Conservation (phyloP, 768 basidiomycete genomes). For the Rhizopogon rudus region DNA sequence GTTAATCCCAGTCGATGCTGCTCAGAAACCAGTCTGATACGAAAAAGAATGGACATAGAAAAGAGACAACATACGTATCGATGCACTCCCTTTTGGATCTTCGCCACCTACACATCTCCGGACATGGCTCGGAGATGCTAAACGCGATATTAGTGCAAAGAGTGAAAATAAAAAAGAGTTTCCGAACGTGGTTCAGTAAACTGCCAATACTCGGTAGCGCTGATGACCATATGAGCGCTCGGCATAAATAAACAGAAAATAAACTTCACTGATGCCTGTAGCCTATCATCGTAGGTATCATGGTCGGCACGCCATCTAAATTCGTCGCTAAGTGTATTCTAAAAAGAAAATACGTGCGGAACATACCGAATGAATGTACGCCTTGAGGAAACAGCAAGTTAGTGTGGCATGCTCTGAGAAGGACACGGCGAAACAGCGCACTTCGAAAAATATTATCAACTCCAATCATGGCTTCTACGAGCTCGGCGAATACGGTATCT, state of each 20-base stretch:
- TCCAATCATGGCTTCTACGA: constrained; percentile 36
- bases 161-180: not conserved
- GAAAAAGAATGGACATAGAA: not conserved
- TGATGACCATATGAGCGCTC: constrained; percentile 15
- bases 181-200: constrained; percentile 35
- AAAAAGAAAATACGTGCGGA: not conserved
- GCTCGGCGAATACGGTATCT: constrained; percentile 33
- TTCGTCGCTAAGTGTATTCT: not conserved
- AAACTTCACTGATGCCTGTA: constrained; percentile 40
- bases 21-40: not conserved
- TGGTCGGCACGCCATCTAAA: constrained; percentile 47
- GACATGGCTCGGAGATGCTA: constrained; percentile 30
- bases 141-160: not conserved
- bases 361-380: constrained; percentile 40
- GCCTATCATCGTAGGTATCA: constrained; percentile 39
- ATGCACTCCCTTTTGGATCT: constrained; percentile 43
- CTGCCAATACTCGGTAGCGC: constrained; percentile 44
- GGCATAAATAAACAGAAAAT: not conserved
- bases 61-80: constrained; percentile 32
- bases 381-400: constrained; percentile 17
- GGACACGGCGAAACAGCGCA: constrained; percentile 8
- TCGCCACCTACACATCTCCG: constrained; percentile 40
- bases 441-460: constrained; percentile 37
- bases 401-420: not conserved
- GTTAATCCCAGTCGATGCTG: constrained; percentile 45